phyloP scores from a whole-genome alignment of 1,284 basidiomycete species.

The Microbotryum saponariae region DNA sequence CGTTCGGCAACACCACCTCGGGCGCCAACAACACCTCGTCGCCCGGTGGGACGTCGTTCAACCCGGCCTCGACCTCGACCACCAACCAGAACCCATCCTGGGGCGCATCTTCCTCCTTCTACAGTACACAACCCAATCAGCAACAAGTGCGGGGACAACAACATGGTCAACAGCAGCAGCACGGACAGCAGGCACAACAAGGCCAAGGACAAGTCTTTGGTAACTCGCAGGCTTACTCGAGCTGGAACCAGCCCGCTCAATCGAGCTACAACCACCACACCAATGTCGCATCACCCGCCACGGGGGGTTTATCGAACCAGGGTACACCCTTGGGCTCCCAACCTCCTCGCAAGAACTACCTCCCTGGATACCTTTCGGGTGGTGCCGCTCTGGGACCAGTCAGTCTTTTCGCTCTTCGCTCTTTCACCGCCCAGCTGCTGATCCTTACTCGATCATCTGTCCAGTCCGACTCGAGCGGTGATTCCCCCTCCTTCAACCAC shows the following conservation, averaged over 20 bases:
- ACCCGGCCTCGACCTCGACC: background rate
- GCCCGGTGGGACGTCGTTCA: background rate
- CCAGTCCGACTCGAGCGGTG: constrained; percentile 19
- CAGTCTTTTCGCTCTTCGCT: background rate
- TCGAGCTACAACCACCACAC: too few species aligned
- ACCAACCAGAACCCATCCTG: background rate
- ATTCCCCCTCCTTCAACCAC: constrained; percentile 1
- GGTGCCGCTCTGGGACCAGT: constrained; percentile 17
- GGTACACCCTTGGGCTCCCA: too few species aligned
- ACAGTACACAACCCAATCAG: background rate
- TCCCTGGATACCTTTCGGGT: constrained; percentile 28
- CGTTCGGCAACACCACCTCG: background rate
- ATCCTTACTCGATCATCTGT: background rate
- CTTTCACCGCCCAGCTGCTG: background rate
- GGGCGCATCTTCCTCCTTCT: background rate
- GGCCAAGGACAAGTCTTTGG: background rate
- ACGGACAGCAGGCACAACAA: background rate
- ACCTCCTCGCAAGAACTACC: constrained; percentile 7
- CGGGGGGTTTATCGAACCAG: too few species aligned
- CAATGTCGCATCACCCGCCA: too few species aligned
- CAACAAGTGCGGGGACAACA: background rate
- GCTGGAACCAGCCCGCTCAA: background rate
- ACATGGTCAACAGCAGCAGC: background rate
- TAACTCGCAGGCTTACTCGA: background rate
- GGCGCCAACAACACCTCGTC: background rate